A percentile compares a stretch with the other conserved stretches of the same genome.
phyloP scores from a whole-genome alignment of 2,329 filamentous ascomycete species.

The Penicillium freii region DNA sequence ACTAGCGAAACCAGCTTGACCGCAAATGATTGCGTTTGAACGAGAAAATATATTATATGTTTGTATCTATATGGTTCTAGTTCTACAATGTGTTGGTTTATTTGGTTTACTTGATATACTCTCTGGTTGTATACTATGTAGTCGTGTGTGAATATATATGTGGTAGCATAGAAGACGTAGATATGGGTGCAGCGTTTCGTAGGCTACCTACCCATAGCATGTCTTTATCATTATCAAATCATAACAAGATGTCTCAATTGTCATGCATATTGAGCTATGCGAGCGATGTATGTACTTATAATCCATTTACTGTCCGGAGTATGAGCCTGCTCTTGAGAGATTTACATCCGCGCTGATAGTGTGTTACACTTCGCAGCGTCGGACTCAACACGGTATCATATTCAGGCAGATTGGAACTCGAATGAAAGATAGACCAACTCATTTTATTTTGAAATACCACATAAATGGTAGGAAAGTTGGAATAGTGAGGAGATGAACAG shows the following conservation, averaged over 20 bases:
- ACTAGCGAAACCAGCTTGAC: background rate
- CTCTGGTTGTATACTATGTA: background rate
- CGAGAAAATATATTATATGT: background rate
- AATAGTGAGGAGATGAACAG: background rate
- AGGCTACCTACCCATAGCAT: too few relatives aligned
- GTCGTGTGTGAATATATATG: background rate
- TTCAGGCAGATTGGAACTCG: too few relatives aligned
- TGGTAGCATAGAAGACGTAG: too few relatives aligned
- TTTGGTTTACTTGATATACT: too few relatives aligned
- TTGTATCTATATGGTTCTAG: fast-evolving
- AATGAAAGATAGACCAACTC: background rate
- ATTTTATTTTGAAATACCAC: background rate
- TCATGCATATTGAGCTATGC: too few relatives aligned
- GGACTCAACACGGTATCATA: background rate
- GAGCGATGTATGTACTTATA: background rate
- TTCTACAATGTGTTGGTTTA: too few relatives aligned
- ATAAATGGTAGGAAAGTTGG: background rate
- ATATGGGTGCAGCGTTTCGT: too few relatives aligned
- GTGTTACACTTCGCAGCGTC: background rate
- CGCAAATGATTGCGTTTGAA: background rate
- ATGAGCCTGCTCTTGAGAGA: background rate
- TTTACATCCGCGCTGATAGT: background rate
- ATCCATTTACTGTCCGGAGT: background rate
- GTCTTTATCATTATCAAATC: too few relatives aligned
- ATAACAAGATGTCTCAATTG: background rate